phyloP scores from a whole-genome alignment of 495 filamentous ascomycete species.

The Lophium mytilinum region DNA sequence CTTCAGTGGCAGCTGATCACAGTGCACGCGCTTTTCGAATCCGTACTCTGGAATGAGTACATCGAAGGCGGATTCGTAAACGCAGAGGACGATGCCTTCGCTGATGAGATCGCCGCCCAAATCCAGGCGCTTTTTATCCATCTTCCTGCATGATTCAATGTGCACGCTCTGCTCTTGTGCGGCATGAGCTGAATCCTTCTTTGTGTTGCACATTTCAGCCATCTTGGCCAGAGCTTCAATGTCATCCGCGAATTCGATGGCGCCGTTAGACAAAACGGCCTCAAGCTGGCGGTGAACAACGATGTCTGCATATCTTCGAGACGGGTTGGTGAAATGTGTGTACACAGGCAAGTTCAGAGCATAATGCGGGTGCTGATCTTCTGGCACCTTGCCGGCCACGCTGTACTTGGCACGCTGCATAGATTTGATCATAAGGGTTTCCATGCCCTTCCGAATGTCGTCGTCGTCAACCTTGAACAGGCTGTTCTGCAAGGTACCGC shows the following conservation, averaged over 20 bases:
- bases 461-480: conserved; percentile 82
- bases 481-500: conserved; percentile 83
- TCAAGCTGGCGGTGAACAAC: conserved; percentile 95
- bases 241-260: conserved; percentile 82
- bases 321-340: conserved; percentile 95
- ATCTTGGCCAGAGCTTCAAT: conserved; percentile 82
- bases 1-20: conserved; percentile 94
- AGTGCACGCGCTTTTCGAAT: conserved; percentile 98
- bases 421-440: conserved; percentile 84
- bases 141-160: conserved; percentile 90
- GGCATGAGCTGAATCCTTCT: conserved; percentile 96
- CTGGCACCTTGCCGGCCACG: conserved; percentile 63
- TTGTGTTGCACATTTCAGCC: conserved; percentile 92
- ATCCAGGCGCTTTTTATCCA: conserved; percentile 81
- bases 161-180: conserved; percentile 98
- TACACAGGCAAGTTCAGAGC: conserved; percentile 87
- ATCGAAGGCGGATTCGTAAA: conserved; percentile 98
- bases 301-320: conserved; percentile 88
- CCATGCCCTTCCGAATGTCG: conserved; percentile 92
- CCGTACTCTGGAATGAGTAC: conserved; percentile 97
- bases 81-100: conserved; percentile 92
- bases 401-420: conserved; percentile 96
- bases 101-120: conserved; percentile 87
- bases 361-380: conserved; percentile 76
- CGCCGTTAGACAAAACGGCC: conserved; percentile 69